These are phyloP conservation scores for Blastobotrys americana DNA, from an alignment of 805 yeast species.

Conservation along the genomic window DNA sequence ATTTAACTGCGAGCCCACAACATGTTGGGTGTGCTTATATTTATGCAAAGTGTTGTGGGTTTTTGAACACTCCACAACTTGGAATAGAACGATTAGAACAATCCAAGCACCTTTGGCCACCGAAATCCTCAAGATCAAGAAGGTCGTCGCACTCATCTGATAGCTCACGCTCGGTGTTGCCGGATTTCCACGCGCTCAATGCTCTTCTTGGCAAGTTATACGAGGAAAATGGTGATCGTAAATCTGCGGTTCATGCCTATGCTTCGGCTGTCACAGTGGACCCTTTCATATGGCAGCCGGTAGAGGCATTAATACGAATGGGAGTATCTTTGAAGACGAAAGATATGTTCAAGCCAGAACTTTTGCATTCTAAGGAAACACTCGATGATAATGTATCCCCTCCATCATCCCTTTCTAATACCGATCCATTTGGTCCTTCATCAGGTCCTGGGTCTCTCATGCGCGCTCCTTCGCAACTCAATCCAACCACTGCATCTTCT, in stretches of 20 bases:
- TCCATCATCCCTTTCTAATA: neutral
- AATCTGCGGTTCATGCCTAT: conserved; percentile 60
- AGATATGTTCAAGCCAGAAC: conserved; percentile 22
- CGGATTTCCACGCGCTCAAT: conserved; percentile 65
- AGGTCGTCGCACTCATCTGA: conserved; percentile 1
- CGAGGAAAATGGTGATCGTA: conserved; percentile 47
- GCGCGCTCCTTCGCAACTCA: neutral
- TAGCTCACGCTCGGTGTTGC: conserved; percentile 31
- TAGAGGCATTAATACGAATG: conserved; percentile 62
- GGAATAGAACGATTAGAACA: conserved; percentile 49
- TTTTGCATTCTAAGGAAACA: conserved; percentile 6
- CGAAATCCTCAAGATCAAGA: neutral
- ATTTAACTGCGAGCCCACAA: conserved; percentile 31
- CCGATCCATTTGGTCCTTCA: neutral
- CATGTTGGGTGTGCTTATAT: conserved; percentile 74
- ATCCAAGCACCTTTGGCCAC: conserved; percentile 14
- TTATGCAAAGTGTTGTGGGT: conserved; percentile 60
- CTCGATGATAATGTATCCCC: no score
- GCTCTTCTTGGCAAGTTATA: conserved; percentile 66
- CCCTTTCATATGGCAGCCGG: conserved; percentile 83
- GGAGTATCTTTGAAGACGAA: conserved; percentile 64
- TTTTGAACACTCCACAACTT: conserved; percentile 47
- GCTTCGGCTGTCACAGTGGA: conserved; percentile 63
- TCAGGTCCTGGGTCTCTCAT: no score
- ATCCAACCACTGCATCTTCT: neutral